phyloP scores from a whole-genome alignment of 768 basidiomycete species.

The Leccinum uliginosum region DNA sequence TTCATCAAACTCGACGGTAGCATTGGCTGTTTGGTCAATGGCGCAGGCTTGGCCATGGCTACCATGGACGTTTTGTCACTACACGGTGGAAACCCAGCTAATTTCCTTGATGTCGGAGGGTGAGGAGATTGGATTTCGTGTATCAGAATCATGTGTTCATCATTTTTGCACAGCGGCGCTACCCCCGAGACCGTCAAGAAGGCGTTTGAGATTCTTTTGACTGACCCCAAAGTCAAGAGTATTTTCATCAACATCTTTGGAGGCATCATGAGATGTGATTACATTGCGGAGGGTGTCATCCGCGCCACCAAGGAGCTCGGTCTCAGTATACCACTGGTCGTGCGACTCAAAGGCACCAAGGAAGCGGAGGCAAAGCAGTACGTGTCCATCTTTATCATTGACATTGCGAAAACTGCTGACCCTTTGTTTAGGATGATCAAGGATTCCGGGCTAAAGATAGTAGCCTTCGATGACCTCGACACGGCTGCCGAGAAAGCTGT shows the following conservation, averaged over 20 bases:
- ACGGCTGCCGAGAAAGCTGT: constrained; percentile 85
- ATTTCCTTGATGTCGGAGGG: constrained; percentile 99
- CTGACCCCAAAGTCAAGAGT: constrained; percentile 90
- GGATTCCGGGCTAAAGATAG: constrained; percentile 89
- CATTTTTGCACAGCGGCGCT: constrained; percentile 62
- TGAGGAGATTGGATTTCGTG: constrained; percentile 28
- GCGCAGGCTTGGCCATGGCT: constrained; percentile 98
- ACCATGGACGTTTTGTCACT: constrained; percentile 99
- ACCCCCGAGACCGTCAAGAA: constrained; percentile 99
- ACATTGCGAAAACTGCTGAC: neutral
- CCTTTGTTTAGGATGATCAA: constrained; percentile 74
- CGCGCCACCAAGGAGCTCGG: constrained; percentile 91
- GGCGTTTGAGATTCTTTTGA: constrained; percentile 92
- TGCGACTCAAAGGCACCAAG: constrained; percentile 95
- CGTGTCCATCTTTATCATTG: constrained; percentile 27
- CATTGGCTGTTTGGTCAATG: constrained; percentile 97
- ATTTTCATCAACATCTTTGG: constrained; percentile 99
- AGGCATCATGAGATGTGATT: constrained; percentile 99
- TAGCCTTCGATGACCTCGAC: constrained; percentile 89
- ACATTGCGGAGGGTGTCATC: constrained; percentile 97
- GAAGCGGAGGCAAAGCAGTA: constrained; percentile 94
- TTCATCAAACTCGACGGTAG: constrained; percentile 99
- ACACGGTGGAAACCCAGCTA: constrained; percentile 95
- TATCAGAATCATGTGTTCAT: neutral
- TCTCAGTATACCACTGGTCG: constrained; percentile 82